Percentiles rank a stretch among this genome's conserved stretches.
Conservation (phyloP, 2,329 filamentous ascomycete genomes). For the Curvularia lunata region DNA sequence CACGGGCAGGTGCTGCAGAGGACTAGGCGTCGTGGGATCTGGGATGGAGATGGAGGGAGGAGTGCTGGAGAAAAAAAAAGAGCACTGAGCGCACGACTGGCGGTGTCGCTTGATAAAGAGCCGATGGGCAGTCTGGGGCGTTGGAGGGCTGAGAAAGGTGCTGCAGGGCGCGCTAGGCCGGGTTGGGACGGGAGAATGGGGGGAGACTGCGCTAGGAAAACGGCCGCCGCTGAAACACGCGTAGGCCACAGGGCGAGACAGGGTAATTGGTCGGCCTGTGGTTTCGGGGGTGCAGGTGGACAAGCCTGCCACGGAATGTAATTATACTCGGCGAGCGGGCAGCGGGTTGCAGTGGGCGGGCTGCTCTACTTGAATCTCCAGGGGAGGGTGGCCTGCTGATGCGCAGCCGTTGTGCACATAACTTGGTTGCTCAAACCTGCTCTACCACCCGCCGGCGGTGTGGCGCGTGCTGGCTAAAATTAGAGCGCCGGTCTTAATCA, state of each 20-base stretch:
- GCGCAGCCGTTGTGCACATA: slow-evolving; percentile 14
- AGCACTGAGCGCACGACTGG: slow-evolving; percentile 33
- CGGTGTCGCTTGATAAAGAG: slow-evolving; percentile 34
- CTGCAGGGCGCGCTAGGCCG: slow-evolving; percentile 20
- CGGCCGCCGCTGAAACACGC: slow-evolving; percentile 31
- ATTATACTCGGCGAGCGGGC: slow-evolving; percentile 10
- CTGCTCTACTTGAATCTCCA: slow-evolving; percentile 9
- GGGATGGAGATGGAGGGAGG: slow-evolving; percentile 24
- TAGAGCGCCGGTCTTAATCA: slow-evolving; percentile 28
- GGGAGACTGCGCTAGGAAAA: slow-evolving; percentile 24
- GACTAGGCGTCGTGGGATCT: slow-evolving; percentile 20
- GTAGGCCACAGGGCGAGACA: slow-evolving; percentile 5
- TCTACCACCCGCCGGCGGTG: slow-evolving; percentile 9
- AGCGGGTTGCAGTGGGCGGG: neutral
- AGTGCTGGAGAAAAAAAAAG: slow-evolving; percentile 9
- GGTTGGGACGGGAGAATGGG: slow-evolving; percentile 12
- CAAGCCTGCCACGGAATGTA: slow-evolving; percentile 31
- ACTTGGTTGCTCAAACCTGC: neutral
- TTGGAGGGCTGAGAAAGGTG: slow-evolving; percentile 25
- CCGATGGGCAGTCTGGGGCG: slow-evolving; percentile 28
- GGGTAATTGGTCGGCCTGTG: slow-evolving; percentile 24
- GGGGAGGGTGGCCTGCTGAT: slow-evolving; percentile 10
- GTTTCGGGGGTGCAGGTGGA: slow-evolving; percentile 30
- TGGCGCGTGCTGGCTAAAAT: slow-evolving; percentile 33
- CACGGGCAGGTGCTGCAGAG: slow-evolving; percentile 30